Conservation (phyloP, 1,284 basidiomycete genomes). For the Thelephora terrestris region DNA sequence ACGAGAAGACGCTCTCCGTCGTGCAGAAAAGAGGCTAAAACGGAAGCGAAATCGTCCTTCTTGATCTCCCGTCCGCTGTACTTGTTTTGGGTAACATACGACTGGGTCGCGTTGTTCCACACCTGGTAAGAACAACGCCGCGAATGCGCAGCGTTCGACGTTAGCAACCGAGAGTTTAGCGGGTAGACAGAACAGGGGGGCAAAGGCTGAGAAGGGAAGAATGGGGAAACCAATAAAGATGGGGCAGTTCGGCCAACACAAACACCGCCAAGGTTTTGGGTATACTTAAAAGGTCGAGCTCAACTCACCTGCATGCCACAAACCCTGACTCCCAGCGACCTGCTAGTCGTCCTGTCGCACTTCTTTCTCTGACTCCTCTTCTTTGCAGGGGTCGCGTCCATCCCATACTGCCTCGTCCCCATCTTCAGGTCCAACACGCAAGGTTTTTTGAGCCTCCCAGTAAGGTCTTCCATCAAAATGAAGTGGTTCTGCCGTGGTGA, state of each 20-base stretch:
- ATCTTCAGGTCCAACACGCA: constrained; percentile 99
- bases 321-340: constrained; percentile 83
- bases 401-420: constrained; percentile 97
- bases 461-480: constrained; percentile 98
- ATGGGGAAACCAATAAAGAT: no score
- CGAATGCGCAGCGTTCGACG: no score
- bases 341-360: constrained; percentile 92
- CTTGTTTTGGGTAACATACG: constrained; percentile 93
- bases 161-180: no score
- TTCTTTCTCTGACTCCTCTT: constrained; percentile 98
- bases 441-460: constrained; percentile 85
- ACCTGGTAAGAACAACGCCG: constrained; percentile 42
- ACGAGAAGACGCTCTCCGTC: constrained; percentile 79
- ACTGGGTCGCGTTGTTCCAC: constrained; percentile 76
- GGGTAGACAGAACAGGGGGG: background rate
- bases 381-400: constrained; percentile 88
- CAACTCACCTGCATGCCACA: constrained; percentile 95
- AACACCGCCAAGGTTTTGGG: no score
- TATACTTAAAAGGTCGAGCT: background rate
- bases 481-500: constrained; percentile 91
- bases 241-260: no score
- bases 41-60: constrained; percentile 75
- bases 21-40: constrained; percentile 77
- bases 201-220: background rate
- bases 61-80: constrained; percentile 89